phyloP scores from a whole-genome alignment of 2,329 filamentous ascomycete species.

The Simplicillium aogashimaense region DNA sequence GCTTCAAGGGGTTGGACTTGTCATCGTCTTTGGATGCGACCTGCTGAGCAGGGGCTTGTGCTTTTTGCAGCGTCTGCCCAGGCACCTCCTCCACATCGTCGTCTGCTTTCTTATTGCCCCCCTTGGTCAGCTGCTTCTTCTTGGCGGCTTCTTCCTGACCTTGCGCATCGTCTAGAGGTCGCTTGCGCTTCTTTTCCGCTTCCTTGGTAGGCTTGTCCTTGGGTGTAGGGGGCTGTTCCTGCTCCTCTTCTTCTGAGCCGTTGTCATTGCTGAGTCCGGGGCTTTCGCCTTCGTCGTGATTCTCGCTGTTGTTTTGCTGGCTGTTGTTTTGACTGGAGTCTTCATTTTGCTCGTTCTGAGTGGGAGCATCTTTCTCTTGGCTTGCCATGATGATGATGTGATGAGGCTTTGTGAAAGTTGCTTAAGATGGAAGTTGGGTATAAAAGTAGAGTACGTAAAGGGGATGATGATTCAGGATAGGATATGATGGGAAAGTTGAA shows the following conservation, averaged over 20 bases:
- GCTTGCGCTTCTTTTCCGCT: conserved; percentile 5
- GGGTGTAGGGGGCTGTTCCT: conserved; percentile 3
- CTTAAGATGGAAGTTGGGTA: too few species aligned
- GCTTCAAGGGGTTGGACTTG: conserved; percentile 53
- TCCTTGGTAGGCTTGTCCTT: conserved; percentile 1
- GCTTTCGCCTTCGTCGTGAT: conserved; percentile 8
- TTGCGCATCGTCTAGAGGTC: conserved; percentile 1
- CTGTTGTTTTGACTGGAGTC: too few species aligned
- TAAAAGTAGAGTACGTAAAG: too few species aligned
- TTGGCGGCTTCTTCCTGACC: conserved; percentile 7
- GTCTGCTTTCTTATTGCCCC: conserved; percentile 17
- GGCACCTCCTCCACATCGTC: conserved; percentile 17
- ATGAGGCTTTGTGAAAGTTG: too few species aligned
- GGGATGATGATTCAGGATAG: too few species aligned
- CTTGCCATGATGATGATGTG: neutral
- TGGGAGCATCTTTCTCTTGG: neutral
- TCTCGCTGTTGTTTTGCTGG: conserved; percentile 3
- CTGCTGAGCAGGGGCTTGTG: conserved; percentile 8
- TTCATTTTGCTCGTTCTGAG: conserved; percentile 1
- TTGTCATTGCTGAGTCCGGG: conserved; percentile 5
- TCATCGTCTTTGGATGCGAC: conserved; percentile 12
- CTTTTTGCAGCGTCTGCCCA: conserved; percentile 12
- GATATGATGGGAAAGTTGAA: too few species aligned
- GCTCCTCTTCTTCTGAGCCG: conserved; percentile 10
- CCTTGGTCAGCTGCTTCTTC: conserved; percentile 13